Conservation (phyloP, 306 rosid genomes). For the Pyrus betulifolia region DNA sequence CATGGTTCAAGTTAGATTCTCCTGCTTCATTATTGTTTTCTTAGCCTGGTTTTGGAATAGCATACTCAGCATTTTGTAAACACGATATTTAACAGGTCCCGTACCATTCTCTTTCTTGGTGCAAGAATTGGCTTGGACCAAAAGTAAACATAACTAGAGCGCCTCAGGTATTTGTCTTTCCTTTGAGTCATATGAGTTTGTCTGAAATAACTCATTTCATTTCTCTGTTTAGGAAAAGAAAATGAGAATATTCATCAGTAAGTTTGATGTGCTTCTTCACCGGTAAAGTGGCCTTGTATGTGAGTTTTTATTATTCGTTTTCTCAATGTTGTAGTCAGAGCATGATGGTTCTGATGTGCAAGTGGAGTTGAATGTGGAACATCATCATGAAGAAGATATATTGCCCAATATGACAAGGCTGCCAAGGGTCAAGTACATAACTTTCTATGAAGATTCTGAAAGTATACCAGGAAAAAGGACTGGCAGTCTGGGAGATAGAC, state of each 20-base stretch:
- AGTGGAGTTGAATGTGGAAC: conserved; percentile 67
- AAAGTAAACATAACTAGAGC: conserved; percentile 92
- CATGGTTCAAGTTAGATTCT: conserved; percentile 7
- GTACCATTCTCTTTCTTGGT: conserved; percentile 88
- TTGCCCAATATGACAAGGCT: conserved; percentile 72
- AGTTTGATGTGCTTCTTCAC: background rate
- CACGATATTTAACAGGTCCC: conserved; percentile 59
- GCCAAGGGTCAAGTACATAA: conserved; percentile 72
- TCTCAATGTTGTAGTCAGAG: conserved; percentile 53
- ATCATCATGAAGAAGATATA: conserved; percentile 59
- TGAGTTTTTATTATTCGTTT: conserved; percentile 8
- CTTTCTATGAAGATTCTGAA: conserved; percentile 86
- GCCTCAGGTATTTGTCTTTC: conserved; percentile 66
- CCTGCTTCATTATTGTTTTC: background rate
- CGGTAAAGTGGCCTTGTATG: background rate
- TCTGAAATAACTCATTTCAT: background rate
- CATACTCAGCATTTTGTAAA: conserved; percentile 1
- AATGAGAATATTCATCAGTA: background rate
- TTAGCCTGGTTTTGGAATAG: conserved; percentile 13
- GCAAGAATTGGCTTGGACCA: conserved; percentile 96
- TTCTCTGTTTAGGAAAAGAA: background rate
- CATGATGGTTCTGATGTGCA: conserved; percentile 93
- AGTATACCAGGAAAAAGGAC: conserved; percentile 90
- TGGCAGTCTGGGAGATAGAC: conserved; percentile 96
- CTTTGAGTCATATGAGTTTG: background rate